Evolutionary conservation across 305 asterid species (phyloP).

Genomic region (Fraxinus albicans): DNA sequence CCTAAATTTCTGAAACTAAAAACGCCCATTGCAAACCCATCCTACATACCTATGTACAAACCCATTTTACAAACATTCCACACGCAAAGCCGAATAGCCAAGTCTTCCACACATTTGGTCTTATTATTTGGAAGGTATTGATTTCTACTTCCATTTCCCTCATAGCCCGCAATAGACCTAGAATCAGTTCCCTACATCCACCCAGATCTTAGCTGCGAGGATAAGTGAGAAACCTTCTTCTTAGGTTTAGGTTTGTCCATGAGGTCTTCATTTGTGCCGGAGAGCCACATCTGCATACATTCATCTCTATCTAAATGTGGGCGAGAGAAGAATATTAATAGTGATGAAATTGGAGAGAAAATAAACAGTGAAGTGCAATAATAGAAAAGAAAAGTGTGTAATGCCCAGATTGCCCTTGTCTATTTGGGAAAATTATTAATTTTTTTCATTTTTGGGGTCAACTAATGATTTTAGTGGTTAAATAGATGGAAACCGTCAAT

Average conservation of each 20-base stretch:
- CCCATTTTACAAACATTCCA: not conserved
- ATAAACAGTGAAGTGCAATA: too few relatives aligned
- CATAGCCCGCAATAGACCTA: not conserved
- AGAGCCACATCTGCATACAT: not conserved
- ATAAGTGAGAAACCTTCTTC: not conserved
- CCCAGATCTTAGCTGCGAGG: not conserved
- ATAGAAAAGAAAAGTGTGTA: too few relatives aligned
- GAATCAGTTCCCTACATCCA: not conserved
- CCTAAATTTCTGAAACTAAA: not conserved
- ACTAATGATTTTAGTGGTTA: not conserved
- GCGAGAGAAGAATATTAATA: not conserved
- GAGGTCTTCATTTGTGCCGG: not conserved
- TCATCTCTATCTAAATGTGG: not conserved
- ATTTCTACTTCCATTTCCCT: not conserved
- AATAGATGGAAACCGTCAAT: not conserved
- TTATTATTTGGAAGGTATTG: not conserved
- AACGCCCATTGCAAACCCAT: not conserved
- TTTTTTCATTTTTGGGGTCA: not conserved
- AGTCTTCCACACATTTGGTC: not conserved
- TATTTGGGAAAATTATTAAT: not conserved
- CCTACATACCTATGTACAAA: too few relatives aligned
- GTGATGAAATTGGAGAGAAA: too few relatives aligned
- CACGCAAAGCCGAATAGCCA: not conserved
- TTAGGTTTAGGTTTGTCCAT: not conserved
- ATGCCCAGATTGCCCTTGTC: not conserved